Evolutionary conservation across 1,284 basidiomycete species (phyloP).

Genomic region (Cryptococcus hybrid): DNA sequence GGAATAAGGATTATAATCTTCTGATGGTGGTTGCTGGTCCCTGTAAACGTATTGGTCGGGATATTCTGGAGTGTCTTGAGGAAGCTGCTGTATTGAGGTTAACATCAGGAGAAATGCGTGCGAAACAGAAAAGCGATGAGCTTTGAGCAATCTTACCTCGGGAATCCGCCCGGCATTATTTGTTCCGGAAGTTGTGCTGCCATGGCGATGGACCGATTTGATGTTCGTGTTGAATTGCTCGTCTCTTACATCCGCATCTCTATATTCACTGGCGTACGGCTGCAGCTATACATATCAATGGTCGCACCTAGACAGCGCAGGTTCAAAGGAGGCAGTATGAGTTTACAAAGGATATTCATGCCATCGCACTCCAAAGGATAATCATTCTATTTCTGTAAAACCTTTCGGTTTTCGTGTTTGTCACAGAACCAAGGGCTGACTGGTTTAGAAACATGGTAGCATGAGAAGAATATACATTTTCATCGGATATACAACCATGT

Average conservation of each 20-base stretch:
- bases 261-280: no score
- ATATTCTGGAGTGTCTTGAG: neutral
- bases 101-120: neutral
- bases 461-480: no score
- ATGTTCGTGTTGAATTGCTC: no score
- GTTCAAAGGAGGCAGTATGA: neutral
- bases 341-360: neutral
- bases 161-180: neutral
- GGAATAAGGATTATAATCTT: neutral
- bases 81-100: neutral
- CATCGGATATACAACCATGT: no score
- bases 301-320: no score
- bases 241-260: no score
- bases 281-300: no score
- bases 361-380: no score
- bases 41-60: neutral
- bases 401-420: no score
- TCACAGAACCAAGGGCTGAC: no score
- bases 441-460: no score
- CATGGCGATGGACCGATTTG: neutral
- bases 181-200: neutral
- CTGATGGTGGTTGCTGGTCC: neutral
- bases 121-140: neutral
- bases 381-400: no score
- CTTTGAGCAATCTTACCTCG: constrained; percentile 1